phyloP scores from a whole-genome alignment of 129 eudicot genomes.

The Chrysanthemum seticuspe region DNA sequence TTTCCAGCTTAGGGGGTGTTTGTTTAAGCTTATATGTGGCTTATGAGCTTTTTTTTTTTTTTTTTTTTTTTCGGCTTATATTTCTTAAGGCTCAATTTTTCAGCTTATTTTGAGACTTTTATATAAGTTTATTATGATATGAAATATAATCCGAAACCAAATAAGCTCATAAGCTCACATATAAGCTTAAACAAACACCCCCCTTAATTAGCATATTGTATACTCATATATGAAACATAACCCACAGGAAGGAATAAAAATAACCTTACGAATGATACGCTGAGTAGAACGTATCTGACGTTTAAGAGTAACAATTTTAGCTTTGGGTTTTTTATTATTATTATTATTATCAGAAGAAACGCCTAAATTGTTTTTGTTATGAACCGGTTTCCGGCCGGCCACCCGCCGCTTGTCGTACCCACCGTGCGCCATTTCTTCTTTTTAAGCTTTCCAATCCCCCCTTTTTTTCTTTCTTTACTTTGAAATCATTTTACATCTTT shows the following conservation, averaged over 20 bases:
- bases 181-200: too few relatives aligned
- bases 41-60: too few relatives aligned
- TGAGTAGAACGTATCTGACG: slow-evolving; percentile 87
- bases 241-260: background rate
- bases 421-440: slow-evolving; percentile 67
- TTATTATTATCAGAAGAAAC: slow-evolving; percentile 4
- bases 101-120: too few relatives aligned
- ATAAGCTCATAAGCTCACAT: too few relatives aligned
- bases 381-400: slow-evolving; percentile 51
- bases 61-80: too few relatives aligned
- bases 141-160: too few relatives aligned
- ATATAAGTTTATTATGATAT: too few relatives aligned
- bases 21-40: too few relatives aligned
- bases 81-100: too few relatives aligned
- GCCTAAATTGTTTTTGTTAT: slow-evolving; percentile 38
- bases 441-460: slow-evolving; percentile 13
- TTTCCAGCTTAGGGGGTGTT: too few relatives aligned
- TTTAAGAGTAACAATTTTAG: slow-evolving; percentile 65
- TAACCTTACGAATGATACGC: slow-evolving; percentile 77
- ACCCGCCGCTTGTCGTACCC: slow-evolving; percentile 66
- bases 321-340: slow-evolving; percentile 49
- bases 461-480: background rate
- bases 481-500: slow-evolving; percentile 1
- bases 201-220: too few relatives aligned
- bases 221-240: too few relatives aligned